phyloP scores from a whole-genome alignment of 108 stramenopile species.

The Seminavis robusta region DNA sequence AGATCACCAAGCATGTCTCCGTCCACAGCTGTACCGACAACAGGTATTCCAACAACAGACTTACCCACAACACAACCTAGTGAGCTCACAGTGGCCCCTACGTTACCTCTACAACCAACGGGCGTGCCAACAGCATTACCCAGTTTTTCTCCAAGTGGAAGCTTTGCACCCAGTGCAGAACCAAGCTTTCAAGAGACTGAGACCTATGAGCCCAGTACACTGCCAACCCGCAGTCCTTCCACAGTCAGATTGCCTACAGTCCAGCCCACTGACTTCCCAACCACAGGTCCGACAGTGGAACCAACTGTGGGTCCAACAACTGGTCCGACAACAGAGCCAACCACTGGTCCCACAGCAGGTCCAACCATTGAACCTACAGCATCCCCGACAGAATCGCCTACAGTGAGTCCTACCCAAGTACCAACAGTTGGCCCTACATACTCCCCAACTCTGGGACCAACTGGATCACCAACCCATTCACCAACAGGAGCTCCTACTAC shows the following conservation, averaged over 20 bases:
- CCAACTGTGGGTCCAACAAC: background rate
- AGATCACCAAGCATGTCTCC: background rate
- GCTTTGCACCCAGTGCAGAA: too few species aligned
- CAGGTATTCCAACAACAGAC: background rate
- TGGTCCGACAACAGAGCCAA: background rate
- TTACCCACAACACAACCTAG: background rate
- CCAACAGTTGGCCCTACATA: background rate
- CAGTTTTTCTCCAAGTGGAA: background rate
- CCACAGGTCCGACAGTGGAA: background rate
- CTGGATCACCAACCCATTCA: background rate
- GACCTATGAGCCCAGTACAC: too few species aligned
- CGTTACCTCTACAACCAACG: background rate
- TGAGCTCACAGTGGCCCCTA: background rate
- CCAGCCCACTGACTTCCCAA: background rate
- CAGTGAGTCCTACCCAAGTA: background rate
- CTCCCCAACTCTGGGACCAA: background rate
- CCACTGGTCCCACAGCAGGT: background rate
- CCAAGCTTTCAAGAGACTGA: too few species aligned
- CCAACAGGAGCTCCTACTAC: background rate
- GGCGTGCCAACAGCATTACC: background rate
- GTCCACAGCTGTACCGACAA: background rate
- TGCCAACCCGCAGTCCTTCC: too few species aligned
- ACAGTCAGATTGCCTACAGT: background rate
- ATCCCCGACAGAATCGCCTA: constrained; percentile 1
- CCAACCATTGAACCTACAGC: background rate